Percentiles rank a stretch among this genome's conserved stretches.
phyloP scores from a whole-genome alignment of 345 rosid genomes.

The Clarkia xantiana region DNA sequence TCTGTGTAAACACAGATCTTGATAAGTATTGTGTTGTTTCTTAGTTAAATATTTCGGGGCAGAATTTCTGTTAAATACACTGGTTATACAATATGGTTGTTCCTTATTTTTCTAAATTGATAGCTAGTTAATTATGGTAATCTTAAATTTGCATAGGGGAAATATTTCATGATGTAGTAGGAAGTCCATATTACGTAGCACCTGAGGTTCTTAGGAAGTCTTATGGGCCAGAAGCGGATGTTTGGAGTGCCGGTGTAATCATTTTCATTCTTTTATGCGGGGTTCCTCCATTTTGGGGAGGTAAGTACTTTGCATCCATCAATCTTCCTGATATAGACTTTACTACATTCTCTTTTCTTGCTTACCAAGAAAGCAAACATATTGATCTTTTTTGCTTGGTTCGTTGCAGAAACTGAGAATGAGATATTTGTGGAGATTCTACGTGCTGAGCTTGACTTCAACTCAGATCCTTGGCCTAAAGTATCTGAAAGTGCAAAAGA shows the following conservation, averaged over 20 bases:
- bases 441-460: constrained; percentile 58
- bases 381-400: not conserved
- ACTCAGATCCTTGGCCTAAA: constrained; percentile 80
- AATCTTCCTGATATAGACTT: too few species aligned
- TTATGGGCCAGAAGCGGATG: constrained; percentile 77
- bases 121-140: not conserved
- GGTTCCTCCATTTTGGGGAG: constrained; percentile 94
- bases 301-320: constrained; percentile 17
- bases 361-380: not conserved
- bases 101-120: constrained; percentile 11
- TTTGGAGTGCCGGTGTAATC: constrained; percentile 95
- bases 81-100: too few species aligned
- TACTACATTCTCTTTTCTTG: not conserved
- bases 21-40: not conserved
- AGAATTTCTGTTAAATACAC: too few species aligned
- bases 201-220: constrained; percentile 60
- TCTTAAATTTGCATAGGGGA: constrained; percentile 37
- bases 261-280: constrained; percentile 71
- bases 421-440: constrained; percentile 73
- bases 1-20: constrained; percentile 28
- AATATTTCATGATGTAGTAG: constrained; percentile 60
- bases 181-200: constrained; percentile 89
- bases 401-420: constrained; percentile 48
- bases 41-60: too few species aligned
- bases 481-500: constrained; percentile 76